phyloP scores from a whole-genome alignment of 495 filamentous ascomycete genomes.

The Halenospora varia region DNA sequence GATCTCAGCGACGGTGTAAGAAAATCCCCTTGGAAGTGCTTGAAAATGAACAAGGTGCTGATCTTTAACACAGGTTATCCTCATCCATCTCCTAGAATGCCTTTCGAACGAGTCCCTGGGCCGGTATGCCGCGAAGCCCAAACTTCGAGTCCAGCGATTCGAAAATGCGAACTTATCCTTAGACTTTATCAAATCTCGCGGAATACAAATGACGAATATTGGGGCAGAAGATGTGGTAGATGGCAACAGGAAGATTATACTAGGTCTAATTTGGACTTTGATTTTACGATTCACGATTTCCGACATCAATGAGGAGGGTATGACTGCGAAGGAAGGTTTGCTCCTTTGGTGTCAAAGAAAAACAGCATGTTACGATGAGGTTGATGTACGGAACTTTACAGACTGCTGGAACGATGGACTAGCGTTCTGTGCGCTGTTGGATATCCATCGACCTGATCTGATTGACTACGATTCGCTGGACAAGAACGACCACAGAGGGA shows the following conservation, averaged over 20 bases:
- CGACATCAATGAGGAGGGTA: slow-evolving; percentile 96
- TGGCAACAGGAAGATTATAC: slow-evolving; percentile 94
- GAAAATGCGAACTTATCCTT: slow-evolving; percentile 97
- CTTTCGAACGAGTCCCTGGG: slow-evolving; percentile 90
- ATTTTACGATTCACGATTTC: slow-evolving; percentile 98
- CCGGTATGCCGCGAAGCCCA: slow-evolving; percentile 91
- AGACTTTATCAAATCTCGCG: slow-evolving; percentile 83
- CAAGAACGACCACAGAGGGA: slow-evolving; percentile 90
- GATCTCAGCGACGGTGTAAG: slow-evolving; percentile 92
- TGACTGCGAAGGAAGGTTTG: slow-evolving; percentile 95
- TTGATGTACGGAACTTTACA: slow-evolving; percentile 91
- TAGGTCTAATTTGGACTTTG: slow-evolving; percentile 95
- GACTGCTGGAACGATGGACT: slow-evolving; percentile 95
- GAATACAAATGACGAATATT: slow-evolving; percentile 97
- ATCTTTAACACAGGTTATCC: slow-evolving; percentile 59
- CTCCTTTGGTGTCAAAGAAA: slow-evolving; percentile 97
- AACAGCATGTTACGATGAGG: slow-evolving; percentile 96
- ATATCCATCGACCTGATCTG: slow-evolving; percentile 94
- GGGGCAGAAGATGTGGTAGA: slow-evolving; percentile 98
- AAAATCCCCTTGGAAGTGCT: background rate
- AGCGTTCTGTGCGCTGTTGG: slow-evolving; percentile 92
- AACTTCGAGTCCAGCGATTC: slow-evolving; percentile 93
- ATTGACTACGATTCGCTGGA: slow-evolving; percentile 95
- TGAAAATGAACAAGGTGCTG: background rate
- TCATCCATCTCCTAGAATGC: slow-evolving; percentile 96